Base-by-base conservation (phyloP, 306 rosid species). In the Senna siamea region DNA sequence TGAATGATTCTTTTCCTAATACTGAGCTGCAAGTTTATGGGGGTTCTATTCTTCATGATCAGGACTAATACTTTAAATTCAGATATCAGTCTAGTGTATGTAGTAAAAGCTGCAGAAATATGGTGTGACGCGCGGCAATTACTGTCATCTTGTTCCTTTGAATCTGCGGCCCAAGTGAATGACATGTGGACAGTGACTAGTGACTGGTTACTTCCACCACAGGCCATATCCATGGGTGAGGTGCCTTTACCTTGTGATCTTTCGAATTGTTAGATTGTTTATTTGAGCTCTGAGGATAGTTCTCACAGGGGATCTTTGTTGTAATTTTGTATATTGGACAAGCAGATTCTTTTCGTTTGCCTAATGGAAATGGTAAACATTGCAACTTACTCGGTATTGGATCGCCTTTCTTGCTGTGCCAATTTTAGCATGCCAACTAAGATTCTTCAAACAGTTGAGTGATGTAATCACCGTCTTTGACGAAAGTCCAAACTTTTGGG, bases 1-100 rank as follows among this genome's bases (percentile, higher is more conserved):
- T 61, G 71, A 40, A 30, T 30, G 70, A 86, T 94, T 84, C 98
- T 69, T 89, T 89, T 56, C 96, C 89, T 85, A 44, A 37, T 68
- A 85, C 85, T 69, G 57, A 5, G 34, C 34, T 63, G 66, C 91
- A 93, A 89, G 92, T 85, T 85, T 84, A 74, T 7, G 40, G 8
- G 48, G 82, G 81, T 85, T 90, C 92, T 77, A 75, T 74, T 53
- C 58, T 74, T 77, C 41, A n/a, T 3, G 3, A 26, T 26, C 2
- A 26, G 30, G 10, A 8, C 22, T 50, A 2, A 32, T 34, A 63
- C 11, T 38, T 20, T 66, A 28, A 18, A 48, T 6, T 23, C 23
- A 38, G 11, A 57, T 11, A 7, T 66, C 50, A 23, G 2, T 37
- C 5, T 37, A 4, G 7, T 37, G 40, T 37, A 19, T 35, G 66